Evolutionary conservation across 495 filamentous ascomycete species (phyloP), one percentile per base, ranked within the genome.

Genomic region (Aspergillus cristatus): DNA sequence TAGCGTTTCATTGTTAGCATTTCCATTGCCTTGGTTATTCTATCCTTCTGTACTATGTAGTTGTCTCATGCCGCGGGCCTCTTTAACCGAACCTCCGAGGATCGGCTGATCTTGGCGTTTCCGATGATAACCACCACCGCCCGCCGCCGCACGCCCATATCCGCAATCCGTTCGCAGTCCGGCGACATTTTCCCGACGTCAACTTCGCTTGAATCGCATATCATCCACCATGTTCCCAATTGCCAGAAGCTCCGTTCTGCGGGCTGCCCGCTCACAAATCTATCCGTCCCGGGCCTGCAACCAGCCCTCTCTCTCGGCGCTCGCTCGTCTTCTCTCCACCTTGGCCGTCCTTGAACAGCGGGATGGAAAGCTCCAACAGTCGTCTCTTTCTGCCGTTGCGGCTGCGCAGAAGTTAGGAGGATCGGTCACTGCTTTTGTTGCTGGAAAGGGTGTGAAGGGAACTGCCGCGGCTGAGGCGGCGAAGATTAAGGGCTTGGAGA

Each of bases 321-420:
- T 85, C 47, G 68, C 75, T 50, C 76, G 86, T 47, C 70, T 94
- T 37, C 71, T 95, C 34, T 94, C 86, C 31, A 88, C 86, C 32
- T 77, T 98, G 26, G 89, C 89, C 28, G 65, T 97, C 31, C 79
- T 98, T 44, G 91, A 98, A 62, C 91, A 98, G 62, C 80, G 80
- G 54, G 84, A 94, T 49, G 91, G 93, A 42, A 79, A 87, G 60
- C 74, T 98, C 46, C 82, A 84, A 50, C 60, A 67, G 45, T 81
- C 84, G 2, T 96, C 91, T 2, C 70, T 96, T 11, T 81, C 86
- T 44, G 84, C 88, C 28, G 72, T 98, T 33, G 86, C 82, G 3
- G 91, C 93, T 3, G 93, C 87, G 14, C 71, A 79, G 57, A 89
- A 86, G 55, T 68, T 97, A 3, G 89, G 91, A 32, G 89, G 87